phyloP scores from a whole-genome alignment of 1,139 yeast genomes.

The Sugiyamaella pinicola region DNA sequence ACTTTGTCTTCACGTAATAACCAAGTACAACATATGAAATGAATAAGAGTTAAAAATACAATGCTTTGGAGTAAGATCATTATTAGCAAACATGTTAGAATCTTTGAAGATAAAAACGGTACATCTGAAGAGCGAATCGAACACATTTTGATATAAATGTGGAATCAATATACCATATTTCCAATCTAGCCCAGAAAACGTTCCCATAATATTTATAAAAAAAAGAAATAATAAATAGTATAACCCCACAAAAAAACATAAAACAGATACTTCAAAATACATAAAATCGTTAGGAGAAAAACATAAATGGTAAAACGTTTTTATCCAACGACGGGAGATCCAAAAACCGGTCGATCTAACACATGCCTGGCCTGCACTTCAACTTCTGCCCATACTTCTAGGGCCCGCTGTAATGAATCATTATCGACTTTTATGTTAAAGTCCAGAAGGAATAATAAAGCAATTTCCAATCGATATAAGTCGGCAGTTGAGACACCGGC shows the following conservation, averaged over 20 bases:
- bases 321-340: constrained; percentile 10
- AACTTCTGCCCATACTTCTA: constrained; percentile 33
- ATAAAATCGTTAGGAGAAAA: constrained; percentile 6
- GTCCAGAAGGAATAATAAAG: constrained; percentile 47
- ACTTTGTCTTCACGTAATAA: constrained; percentile 39
- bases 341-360: constrained; percentile 9
- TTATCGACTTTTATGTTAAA: constrained; percentile 43
- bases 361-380: constrained; percentile 27
- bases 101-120: too few species aligned
- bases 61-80: constrained; percentile 7
- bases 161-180: background rate
- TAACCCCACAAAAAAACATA: constrained; percentile 1
- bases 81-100: constrained; percentile 5
- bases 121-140: too few species aligned
- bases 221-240: constrained; percentile 5
- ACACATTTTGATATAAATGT: background rate
- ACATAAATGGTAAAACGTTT: constrained; percentile 1
- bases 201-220: constrained; percentile 2
- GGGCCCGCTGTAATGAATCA: constrained; percentile 34
- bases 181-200: background rate
- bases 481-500: constrained; percentile 53
- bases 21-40: constrained; percentile 24
- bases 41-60: constrained; percentile 7
- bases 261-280: constrained; percentile 6
- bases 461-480: constrained; percentile 51